A percentile compares a stretch with the other conserved stretches of the same genome.
These are phyloP conservation scores for Pythium sp. DNA, from an alignment of 352 stramenopile genomes.

Conservation along the genomic window DNA sequence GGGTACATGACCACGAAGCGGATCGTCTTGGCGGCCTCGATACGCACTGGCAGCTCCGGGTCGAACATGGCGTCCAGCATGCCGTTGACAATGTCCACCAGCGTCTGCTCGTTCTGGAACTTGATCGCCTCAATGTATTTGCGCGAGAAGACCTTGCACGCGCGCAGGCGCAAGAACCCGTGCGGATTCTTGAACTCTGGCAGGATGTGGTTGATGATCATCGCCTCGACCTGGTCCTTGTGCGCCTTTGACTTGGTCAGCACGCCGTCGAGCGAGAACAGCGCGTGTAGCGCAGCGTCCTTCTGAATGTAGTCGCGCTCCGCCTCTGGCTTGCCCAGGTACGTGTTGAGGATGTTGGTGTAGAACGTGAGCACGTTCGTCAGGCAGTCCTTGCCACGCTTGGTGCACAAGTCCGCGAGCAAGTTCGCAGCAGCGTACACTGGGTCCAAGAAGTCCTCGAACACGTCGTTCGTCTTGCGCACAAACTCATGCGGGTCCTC, in stretches of 20 bases:
- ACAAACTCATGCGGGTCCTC: conserved; percentile 98
- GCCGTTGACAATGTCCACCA: conserved; percentile 73
- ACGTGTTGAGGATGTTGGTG: conserved; percentile 92
- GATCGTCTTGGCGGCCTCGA: conserved; percentile 92
- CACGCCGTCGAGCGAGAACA: conserved; percentile 92
- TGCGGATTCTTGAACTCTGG: conserved; percentile 95
- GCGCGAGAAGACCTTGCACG: conserved; percentile 96
- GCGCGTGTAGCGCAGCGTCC: conserved; percentile 92
- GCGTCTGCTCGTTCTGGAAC: conserved; percentile 90
- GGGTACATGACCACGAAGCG: conserved; percentile 87
- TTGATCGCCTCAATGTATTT: conserved; percentile 91
- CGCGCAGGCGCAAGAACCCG: conserved; percentile 93
- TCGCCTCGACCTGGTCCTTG: conserved; percentile 89
- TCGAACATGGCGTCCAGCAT: conserved; percentile 91
- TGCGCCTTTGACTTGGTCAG: conserved; percentile 94
- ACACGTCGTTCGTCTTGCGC: conserved; percentile 96
- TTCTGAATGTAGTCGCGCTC: conserved; percentile 95
- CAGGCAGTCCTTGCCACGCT: conserved; percentile 94
- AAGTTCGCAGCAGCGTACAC: conserved; percentile 93
- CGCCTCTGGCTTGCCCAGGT: conserved; percentile 59
- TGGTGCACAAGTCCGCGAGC: conserved; percentile 93
- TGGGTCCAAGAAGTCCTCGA: conserved; percentile 96
- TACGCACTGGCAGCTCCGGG: conserved; percentile 95
- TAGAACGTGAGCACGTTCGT: conserved; percentile 89
- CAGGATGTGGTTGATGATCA: conserved; percentile 94